Evolutionary conservation across 78 protist species (phyloP), one percentile per base, ranked within the genome.

Genomic region (Dictyostelium citrinum): DNA sequence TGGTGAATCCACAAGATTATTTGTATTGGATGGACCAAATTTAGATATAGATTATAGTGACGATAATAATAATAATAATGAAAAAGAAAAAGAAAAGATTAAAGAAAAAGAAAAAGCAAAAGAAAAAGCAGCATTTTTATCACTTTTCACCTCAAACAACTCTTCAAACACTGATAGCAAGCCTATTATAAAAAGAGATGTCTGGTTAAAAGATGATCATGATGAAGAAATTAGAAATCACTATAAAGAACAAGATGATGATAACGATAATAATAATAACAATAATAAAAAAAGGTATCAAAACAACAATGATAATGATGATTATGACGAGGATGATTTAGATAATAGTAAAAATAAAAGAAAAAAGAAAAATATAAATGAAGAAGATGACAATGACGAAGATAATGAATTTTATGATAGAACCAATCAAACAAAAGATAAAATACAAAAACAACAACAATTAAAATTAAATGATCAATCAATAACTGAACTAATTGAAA

Each of bases 1-100:
- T 91, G 95, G 95, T 51, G 95, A 91, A 91, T 91, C 95, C 6
- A 83, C 92, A 14, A 83, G 95, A 67, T 20, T 91, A 39, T 91
- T 33, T 78, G 85, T 83, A 33, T 12, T 91, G 35, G 49, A 29
- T 31, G 82, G 83, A 27, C 84, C 70, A 51, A 41, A 43, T 10
- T 33, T 70, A 33, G 16, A 70, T 33, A 33, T 33, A 16, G 17
- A 70, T 20, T 72, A 37, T 72, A 37, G 5, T 80, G 43, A 33
- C 20, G 43, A 22, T 51, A 41, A 16, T 9, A 60, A 27, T 61
- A 70, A 39, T 9, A 81, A 51, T 43, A 61, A 61, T 24, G 22
- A 74, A 11, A 39, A 72, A 35, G 29, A 74, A 41, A 22, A 74
- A 37, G 29, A 74, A 76, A 35, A 58, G 51, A 35, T 17, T 14